These are phyloP conservation scores for Beauveria sp. DNA, from an alignment of 2,329 filamentous ascomycete species.

Conservation along the genomic window DNA sequence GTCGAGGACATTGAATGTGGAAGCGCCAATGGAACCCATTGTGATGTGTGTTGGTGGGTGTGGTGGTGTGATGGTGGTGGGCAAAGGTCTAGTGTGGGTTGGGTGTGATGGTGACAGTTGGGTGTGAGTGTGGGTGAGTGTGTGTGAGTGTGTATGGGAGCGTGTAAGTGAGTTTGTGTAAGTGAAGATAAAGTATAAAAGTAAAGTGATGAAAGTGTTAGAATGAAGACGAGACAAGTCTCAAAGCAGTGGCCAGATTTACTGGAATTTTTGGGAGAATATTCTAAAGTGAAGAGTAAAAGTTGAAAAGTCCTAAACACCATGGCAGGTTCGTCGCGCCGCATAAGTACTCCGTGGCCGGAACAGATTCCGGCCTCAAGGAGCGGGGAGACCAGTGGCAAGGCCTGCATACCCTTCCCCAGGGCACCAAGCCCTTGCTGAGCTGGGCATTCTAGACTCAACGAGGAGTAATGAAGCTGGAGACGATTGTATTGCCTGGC, in stretches of 20 bases:
- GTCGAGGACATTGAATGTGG: slow-evolving; percentile 51
- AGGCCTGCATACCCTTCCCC: background rate
- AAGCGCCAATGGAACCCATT: slow-evolving; percentile 34
- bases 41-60: slow-evolving; percentile 14
- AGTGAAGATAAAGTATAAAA: slow-evolving; percentile 2
- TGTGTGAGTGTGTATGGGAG: slow-evolving; percentile 5
- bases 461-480: slow-evolving; percentile 3
- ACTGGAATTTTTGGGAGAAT: background rate
- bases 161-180: slow-evolving; percentile 10
- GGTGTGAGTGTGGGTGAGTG: background rate
- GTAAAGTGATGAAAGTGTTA: background rate
- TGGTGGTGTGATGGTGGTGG: slow-evolving; percentile 6
- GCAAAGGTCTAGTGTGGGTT: slow-evolving; percentile 7
- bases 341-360: slow-evolving; percentile 43
- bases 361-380: slow-evolving; percentile 38
- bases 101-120: background rate
- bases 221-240: background rate
- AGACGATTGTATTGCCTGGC: background rate
- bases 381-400: slow-evolving; percentile 18
- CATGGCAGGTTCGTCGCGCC: slow-evolving; percentile 21
- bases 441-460: slow-evolving; percentile 5
- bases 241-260: background rate
- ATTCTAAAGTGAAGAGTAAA: slow-evolving; percentile 12
- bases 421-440: slow-evolving; percentile 8
- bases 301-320: slow-evolving; percentile 9